Percentiles rank a stretch among this genome's conserved stretches.
These are phyloP conservation scores for Coemansia sp. DNA, from an alignment of 192 early-diverging fungal species.

Conservation along the genomic window DNA sequence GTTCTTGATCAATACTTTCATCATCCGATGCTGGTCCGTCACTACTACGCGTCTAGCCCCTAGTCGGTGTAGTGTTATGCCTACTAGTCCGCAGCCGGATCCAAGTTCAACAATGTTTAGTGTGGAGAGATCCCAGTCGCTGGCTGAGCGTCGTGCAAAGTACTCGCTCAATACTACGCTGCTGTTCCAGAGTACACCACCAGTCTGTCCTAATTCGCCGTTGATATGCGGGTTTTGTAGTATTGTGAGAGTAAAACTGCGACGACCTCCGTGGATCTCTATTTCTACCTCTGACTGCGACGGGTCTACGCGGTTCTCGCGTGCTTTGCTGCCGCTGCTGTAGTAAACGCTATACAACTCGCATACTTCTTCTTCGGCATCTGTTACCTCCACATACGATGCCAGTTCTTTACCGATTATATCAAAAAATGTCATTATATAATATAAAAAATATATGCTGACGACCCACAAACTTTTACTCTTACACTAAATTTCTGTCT, in stretches of 20 bases:
- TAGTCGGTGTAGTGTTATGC: constrained; percentile 36
- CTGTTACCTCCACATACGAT: constrained; percentile 14
- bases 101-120: constrained; percentile 42
- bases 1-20: constrained; percentile 35
- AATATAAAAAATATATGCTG: not conserved
- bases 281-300: constrained; percentile 33
- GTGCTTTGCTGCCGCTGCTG: constrained; percentile 12
- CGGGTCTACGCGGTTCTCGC: constrained; percentile 27
- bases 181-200: constrained; percentile 54
- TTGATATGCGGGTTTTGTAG: constrained; percentile 54
- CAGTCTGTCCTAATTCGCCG: constrained; percentile 46
- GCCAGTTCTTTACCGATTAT: constrained; percentile 7
- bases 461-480: too few species aligned
- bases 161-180: constrained; percentile 47
- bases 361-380: constrained; percentile 48
- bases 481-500: not conserved
- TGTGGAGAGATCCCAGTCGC: constrained; percentile 18
- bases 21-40: constrained; percentile 50
- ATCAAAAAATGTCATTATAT: constrained; percentile 15
- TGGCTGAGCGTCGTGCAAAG: constrained; percentile 10
- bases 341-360: constrained; percentile 56
- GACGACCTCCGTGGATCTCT: constrained; percentile 26
- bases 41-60: constrained; percentile 35
- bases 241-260: constrained; percentile 27
- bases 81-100: constrained; percentile 51